phyloP scores from a whole-genome alignment of 1,139 yeast genomes.

The Saccharomyces hybrid region DNA sequence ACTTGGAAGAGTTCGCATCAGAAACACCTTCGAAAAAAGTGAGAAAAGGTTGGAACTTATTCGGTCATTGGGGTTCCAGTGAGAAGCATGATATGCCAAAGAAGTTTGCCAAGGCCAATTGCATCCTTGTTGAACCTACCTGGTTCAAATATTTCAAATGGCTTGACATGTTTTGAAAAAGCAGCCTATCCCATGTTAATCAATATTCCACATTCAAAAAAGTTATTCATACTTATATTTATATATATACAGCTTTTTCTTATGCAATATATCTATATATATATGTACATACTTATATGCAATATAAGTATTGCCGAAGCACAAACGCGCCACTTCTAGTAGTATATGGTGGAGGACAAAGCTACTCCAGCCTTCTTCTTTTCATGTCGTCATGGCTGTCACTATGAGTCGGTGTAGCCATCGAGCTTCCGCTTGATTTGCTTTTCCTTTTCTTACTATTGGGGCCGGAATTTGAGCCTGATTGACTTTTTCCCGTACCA shows the following conservation, averaged over 20 bases:
- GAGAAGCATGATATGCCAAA: slow-evolving; percentile 6
- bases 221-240: not conserved
- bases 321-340: not conserved
- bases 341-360: not conserved
- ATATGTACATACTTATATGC: not conserved
- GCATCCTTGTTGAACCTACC: slow-evolving; percentile 67
- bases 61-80: not conserved
- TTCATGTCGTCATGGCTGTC: slow-evolving; percentile 25
- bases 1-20: slow-evolving; percentile 42
- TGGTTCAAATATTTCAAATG: slow-evolving; percentile 71
- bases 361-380: slow-evolving; percentile 30
- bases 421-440: slow-evolving; percentile 29
- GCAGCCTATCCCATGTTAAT: slow-evolving; percentile 23
- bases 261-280: not conserved
- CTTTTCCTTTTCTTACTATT: slow-evolving; percentile 27
- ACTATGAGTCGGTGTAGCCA: slow-evolving; percentile 32
- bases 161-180: slow-evolving; percentile 35
- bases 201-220: slow-evolving; percentile 20
- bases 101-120: slow-evolving; percentile 47
- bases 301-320: not conserved
- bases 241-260: not conserved
- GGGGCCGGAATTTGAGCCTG: slow-evolving; percentile 1
- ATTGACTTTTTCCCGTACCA: slow-evolving; percentile 24
- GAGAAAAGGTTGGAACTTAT: slow-evolving; percentile 4
- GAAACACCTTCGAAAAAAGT: slow-evolving; percentile 5